These are phyloP conservation scores for Vaccinium macrocarpon DNA, from an alignment of 148 eudicot species.

Conservation along the genomic window DNA sequence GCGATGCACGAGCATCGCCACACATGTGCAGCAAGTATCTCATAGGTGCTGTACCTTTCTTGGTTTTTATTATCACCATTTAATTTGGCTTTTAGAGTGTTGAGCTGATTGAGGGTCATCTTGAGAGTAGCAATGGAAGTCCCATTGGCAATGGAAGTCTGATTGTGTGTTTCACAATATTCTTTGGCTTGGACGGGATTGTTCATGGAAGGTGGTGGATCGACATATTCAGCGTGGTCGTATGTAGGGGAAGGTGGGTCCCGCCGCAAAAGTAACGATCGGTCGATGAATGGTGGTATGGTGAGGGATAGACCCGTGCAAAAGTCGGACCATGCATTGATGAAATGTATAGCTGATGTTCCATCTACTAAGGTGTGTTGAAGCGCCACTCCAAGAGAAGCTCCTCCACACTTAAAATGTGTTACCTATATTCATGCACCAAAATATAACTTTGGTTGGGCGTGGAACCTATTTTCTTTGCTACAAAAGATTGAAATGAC, in stretches of 20 bases:
- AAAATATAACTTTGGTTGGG: too few species aligned
- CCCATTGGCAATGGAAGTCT: too few species aligned
- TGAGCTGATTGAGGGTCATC: conserved; percentile 21
- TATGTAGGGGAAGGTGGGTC: conserved; percentile 27
- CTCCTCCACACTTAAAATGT: conserved; percentile 37
- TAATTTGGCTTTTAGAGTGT: conserved; percentile 24
- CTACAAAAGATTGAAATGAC: too few species aligned
- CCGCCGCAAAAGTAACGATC: conserved; percentile 23
- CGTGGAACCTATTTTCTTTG: too few species aligned
- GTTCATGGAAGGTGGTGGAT: conserved; percentile 22
- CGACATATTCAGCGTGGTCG: conserved; percentile 25
- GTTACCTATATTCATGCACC: conserved; percentile 21
- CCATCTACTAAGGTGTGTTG: conserved; percentile 32
- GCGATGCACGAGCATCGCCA: conserved; percentile 31
- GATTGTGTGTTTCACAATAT: not conserved
- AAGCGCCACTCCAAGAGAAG: conserved; percentile 24
- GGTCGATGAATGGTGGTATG: conserved; percentile 38
- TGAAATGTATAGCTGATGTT: conserved; percentile 28
- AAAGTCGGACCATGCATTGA: conserved; percentile 37
- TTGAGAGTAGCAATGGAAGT: not conserved
- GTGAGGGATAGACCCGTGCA: conserved; percentile 23
- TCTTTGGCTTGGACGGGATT: not conserved
- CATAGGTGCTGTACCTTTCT: conserved; percentile 25
- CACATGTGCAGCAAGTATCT: conserved; percentile 22
- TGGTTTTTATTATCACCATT: conserved; percentile 2